Evolutionary conservation across 1,284 basidiomycete species (phyloP), one percentile per base, ranked within the genome.

Genomic region (Microbotryomycetes sp.): DNA sequence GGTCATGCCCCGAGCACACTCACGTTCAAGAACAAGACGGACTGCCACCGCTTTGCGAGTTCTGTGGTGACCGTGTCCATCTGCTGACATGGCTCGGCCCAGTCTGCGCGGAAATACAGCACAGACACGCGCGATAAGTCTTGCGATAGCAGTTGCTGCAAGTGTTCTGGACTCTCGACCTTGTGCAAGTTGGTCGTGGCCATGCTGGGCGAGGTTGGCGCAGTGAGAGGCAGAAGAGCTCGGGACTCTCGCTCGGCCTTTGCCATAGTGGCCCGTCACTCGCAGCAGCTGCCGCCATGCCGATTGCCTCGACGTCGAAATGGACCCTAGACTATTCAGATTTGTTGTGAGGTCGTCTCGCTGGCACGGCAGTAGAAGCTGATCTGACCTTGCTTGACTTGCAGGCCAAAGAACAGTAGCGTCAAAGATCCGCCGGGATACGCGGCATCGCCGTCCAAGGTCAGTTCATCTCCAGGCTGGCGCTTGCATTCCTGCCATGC

Each of bases 31-130:
- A 69, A 66, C 24, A 70, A 35, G 28, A 69, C 67, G 5, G 15
- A n/a, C 0, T 52, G 21, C 52, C 47, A 55, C 5, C 64, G 52
- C 23, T 64, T 64, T 7, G 64, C 62, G 52, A 68, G 59, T 23
- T 67, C 63, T 16, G 27, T 6, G 4, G 29, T 52, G 52, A 71
- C 71, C 59, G 84, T 79, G 77, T 90, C 92, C 86, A 93, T 94
- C 70, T 85, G 81, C 68, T 81, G 81, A 79, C 91, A 96, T 45
- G 91, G 90, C 66, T 85, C 87, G 0, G 91, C 92, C 89, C 89
- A 96, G 74, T 85, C 81, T 59, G 92, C 89, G 87, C 91, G 92
- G 76, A 96, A 97, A 78, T 89, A 90, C 72, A 94, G 84, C 45
- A 92, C 78, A 5, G 90, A 91, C 26, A 93, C 81, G 31, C 87